Evolutionary conservation across 208 protist species (phyloP).

Genomic region (Angomonas deanei): DNA sequence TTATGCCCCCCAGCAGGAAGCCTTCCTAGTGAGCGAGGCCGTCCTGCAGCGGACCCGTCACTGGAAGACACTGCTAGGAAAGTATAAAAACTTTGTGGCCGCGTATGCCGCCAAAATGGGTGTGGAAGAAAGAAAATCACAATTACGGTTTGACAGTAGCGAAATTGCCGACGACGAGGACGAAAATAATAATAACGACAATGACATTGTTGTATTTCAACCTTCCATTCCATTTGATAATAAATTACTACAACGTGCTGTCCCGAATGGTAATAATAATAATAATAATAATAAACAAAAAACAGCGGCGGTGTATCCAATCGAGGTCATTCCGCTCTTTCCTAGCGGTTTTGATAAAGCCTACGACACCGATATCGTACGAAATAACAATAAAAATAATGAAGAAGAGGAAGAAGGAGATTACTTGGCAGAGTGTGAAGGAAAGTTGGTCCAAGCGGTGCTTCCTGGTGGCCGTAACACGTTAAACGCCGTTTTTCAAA

Average conservation of each 20-base stretch:
- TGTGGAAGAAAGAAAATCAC: neutral
- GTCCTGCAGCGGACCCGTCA: no score
- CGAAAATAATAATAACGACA: slow-evolving; percentile 7
- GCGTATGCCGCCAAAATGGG: neutral
- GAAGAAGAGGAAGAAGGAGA: no score
- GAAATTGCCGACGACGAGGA: neutral
- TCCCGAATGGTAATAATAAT: no score
- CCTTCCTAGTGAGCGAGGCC: neutral
- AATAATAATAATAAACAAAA: neutral
- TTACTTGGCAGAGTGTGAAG: no score
- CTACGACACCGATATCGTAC: no score
- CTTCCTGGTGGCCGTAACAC: no score
- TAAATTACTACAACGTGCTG: no score
- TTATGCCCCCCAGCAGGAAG: neutral
- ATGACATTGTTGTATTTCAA: no score
- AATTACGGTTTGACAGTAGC: neutral
- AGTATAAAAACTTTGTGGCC: neutral
- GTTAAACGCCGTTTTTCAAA: no score
- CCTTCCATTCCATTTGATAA: no score
- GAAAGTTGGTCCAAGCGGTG: no score
- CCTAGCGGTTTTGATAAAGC: neutral
- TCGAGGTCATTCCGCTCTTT: neutral
- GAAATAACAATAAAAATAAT: no score
- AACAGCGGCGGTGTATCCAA: neutral
- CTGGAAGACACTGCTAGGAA: neutral